A percentile compares a stretch with the other conserved stretches of the same genome.
Evolutionary conservation across 108 stramenopile species (phyloP).

Genomic region (Nitzschia palea): DNA sequence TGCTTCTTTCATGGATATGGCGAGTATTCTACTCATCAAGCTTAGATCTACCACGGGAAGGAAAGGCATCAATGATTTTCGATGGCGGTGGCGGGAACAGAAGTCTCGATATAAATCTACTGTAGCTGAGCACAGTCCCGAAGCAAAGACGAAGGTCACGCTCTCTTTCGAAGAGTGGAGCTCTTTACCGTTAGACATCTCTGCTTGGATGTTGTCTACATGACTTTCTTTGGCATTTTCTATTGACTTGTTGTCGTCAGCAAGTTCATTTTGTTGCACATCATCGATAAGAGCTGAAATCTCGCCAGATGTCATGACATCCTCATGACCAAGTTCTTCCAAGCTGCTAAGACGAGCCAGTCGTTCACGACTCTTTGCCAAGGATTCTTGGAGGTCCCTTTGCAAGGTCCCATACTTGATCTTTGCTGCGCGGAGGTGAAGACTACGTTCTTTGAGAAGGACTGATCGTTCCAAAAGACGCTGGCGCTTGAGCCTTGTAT

Average conservation of each 20-base stretch:
- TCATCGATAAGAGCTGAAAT: background rate
- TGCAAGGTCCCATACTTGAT: conserved; percentile 15
- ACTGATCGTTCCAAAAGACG: background rate
- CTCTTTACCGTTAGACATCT: too few relatives aligned
- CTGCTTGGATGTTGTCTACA: too few relatives aligned
- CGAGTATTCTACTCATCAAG: conserved; percentile 4
- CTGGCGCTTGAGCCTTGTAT: background rate
- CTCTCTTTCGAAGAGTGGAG: too few relatives aligned
- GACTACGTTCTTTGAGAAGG: conserved; percentile 6
- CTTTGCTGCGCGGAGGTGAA: background rate
- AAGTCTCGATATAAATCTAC: too few relatives aligned
- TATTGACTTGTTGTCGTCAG: too few relatives aligned
- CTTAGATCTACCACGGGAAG: conserved; percentile 8
- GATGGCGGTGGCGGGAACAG: background rate
- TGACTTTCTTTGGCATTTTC: too few relatives aligned
- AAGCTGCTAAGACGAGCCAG: conserved; percentile 13
- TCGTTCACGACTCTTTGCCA: conserved; percentile 25
- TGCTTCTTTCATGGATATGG: conserved; percentile 20
- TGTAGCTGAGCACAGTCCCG: too few relatives aligned
- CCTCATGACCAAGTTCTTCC: conserved; percentile 5
- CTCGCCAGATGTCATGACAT: background rate
- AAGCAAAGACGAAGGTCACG: too few relatives aligned
- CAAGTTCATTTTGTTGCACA: too few relatives aligned
- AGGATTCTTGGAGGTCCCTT: conserved; percentile 19
- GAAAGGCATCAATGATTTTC: conserved; percentile 1